Base-by-base conservation (phyloP, 176 grass and related monocot species). In the Miscanthus lutarioriparius region DNA sequence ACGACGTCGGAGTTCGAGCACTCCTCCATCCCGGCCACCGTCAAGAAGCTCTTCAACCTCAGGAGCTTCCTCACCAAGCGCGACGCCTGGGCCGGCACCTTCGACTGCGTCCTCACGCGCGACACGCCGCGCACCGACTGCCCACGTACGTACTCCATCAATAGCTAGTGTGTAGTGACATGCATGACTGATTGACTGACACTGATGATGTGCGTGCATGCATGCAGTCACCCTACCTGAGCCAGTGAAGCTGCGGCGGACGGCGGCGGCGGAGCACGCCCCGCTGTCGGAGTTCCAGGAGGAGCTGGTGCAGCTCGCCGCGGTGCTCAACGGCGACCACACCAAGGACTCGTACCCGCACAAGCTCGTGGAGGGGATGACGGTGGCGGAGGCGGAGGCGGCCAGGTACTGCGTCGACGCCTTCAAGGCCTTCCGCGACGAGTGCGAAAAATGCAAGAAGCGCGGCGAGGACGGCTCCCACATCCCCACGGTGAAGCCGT, bases 21-120 rank as follows among this genome's bases (percentile, higher is more conserved):
- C 76, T 94, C 94, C 0, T 97, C 94, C 44, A 94, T 94, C 45
- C 92, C 92, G 27, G 94, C 94, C 23, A 97, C 90, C 3, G 84
- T 94, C 65, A 94, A 91, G 82, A 97, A 91, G 65, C 89, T 97
- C 36, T 97, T 97, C 87, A 88, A 93, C 82, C 92, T 97, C 33
- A 76, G 84, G 0, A 70, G 63, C 53, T 97, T 97, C 86, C 86
- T 97, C 65, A 97, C 89, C 53, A 91, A 89, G 32, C 92, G 92
- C 1, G 94, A 97, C 48, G 86, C 88, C 0, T 97, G 92, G 95
- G 90, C 87, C 3, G 95, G 95, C 25, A 97, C 90, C 1, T 92
- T 97, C 68, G 92, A 97, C 78, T 78, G 63, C 14, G 88, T 92
- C 5, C 78, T 97, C 22, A 89, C 88, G 9, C 90, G 86, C n/a